A percentile compares a stretch with the other conserved stretches of the same genome.
phyloP scores from a whole-genome alignment of 352 stramenopile species.

The Globisporangium ultimum region DNA sequence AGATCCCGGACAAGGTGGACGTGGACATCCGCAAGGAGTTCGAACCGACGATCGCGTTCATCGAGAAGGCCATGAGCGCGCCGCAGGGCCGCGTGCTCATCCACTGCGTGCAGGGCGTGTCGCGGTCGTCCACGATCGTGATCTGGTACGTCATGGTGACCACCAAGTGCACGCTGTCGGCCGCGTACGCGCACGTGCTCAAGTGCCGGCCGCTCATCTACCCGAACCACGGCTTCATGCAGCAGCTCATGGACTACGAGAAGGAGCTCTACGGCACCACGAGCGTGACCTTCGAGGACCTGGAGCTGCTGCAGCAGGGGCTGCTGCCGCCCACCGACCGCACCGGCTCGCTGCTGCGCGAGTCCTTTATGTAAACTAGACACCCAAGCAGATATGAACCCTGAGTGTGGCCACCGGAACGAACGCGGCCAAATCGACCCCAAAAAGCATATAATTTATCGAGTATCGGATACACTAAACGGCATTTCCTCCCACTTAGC shows the following conservation, averaged over 20 bases:
- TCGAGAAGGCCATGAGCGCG: conserved; percentile 30
- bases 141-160: conserved; percentile 81
- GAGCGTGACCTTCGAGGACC: conserved; percentile 57
- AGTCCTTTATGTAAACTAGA: conserved; percentile 31
- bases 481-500: conserved; percentile 25
- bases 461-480: neutral
- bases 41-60: conserved; percentile 46
- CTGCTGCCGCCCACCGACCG: conserved; percentile 57
- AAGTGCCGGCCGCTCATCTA: conserved; percentile 75
- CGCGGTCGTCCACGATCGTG: conserved; percentile 69
- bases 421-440: neutral
- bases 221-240: conserved; percentile 78
- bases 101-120: conserved; percentile 81
- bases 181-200: conserved; percentile 78
- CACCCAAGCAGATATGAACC: no score
- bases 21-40: conserved; percentile 62
- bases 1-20: conserved; percentile 53
- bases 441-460: conserved; percentile 11
- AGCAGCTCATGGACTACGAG: conserved; percentile 69
- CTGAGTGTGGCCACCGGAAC: no score
- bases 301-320: conserved; percentile 68
- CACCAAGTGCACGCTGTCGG: conserved; percentile 66
- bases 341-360: conserved; percentile 45
- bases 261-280: conserved; percentile 60
- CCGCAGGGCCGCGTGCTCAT: conserved; percentile 55